Conservation (phyloP, 192 early-diverging fungal species). For the Backusella tarrabulga region DNA sequence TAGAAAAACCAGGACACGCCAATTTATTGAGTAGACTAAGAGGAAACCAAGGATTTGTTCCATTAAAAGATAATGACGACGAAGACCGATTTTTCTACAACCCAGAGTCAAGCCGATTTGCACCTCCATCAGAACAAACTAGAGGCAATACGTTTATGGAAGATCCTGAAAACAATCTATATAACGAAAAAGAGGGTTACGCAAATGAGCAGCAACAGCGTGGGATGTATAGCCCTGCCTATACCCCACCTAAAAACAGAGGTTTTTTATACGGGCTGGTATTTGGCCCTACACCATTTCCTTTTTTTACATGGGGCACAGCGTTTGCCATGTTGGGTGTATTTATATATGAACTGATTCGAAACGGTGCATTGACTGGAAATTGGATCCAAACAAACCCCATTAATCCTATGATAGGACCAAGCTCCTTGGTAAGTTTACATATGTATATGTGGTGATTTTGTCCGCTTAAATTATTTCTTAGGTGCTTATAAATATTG, state of each 20-base stretch:
- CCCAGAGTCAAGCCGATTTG: neutral
- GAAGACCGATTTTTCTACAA: neutral
- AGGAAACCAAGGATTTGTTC: slow-evolving; percentile 1
- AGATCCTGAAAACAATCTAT: neutral
- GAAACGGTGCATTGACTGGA: neutral
- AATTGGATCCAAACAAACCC: slow-evolving; percentile 60
- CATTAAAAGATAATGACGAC: neutral
- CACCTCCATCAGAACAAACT: neutral
- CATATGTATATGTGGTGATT: neutral
- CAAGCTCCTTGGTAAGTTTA: slow-evolving; percentile 50
- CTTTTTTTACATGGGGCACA: neutral
- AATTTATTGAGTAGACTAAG: neutral
- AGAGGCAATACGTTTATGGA: neutral
- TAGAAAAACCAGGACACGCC: neutral
- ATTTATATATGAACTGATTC: neutral
- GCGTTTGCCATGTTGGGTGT: neutral
- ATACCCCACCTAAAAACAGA: neutral
- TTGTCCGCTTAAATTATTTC: neutral
- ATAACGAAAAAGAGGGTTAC: neutral
- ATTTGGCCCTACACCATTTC: neutral
- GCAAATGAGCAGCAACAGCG: neutral
- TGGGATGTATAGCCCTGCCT: neutral
- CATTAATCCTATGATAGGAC: slow-evolving; percentile 85
- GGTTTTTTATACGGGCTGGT: neutral
- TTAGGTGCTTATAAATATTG: slow-evolving; percentile 65